Evolutionary conservation across 2,329 filamentous ascomycete species (phyloP).

Genomic region (Apiospora rasikravindrae): DNA sequence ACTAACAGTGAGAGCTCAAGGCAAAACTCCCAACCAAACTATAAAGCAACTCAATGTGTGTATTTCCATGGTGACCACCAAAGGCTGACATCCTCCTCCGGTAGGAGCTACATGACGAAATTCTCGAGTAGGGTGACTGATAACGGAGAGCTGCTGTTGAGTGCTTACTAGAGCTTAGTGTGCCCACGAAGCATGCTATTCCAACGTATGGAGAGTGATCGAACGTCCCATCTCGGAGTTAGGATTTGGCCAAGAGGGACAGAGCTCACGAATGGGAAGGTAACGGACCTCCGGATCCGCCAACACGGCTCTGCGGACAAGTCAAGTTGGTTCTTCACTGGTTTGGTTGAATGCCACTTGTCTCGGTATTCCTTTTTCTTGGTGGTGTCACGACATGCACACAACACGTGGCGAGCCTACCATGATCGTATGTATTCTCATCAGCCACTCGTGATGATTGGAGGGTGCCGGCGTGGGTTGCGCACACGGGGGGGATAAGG

Average conservation of each 20-base stretch:
- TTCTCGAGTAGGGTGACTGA: not conserved
- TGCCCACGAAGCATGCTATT: not conserved
- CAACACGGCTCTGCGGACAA: not conserved
- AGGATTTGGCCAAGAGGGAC: not conserved
- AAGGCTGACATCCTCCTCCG: not conserved
- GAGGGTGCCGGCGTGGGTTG: not conserved
- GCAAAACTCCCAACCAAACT: not conserved
- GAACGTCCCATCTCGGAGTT: not conserved
- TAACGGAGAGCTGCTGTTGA: not conserved
- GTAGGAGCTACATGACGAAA: not conserved
- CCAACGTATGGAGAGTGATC: not conserved
- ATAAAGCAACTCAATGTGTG: not conserved
- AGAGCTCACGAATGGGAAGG: not conserved
- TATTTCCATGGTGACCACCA: not conserved
- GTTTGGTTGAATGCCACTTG: not conserved
- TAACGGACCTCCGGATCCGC: not conserved
- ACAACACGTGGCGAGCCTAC: slow-evolving; percentile 2
- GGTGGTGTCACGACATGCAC: not conserved
- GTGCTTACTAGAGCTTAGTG: not conserved
- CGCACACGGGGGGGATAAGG: not conserved
- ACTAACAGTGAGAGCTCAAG: not conserved
- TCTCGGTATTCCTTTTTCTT: not conserved
- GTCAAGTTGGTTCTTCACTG: not conserved
- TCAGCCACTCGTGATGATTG: not conserved
- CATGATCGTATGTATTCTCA: not conserved